Evolutionary conservation across 2,329 filamentous ascomycete genomes (phyloP), one percentile per base, ranked within the genome.

Genomic region (Cladophialophora psammophila): DNA sequence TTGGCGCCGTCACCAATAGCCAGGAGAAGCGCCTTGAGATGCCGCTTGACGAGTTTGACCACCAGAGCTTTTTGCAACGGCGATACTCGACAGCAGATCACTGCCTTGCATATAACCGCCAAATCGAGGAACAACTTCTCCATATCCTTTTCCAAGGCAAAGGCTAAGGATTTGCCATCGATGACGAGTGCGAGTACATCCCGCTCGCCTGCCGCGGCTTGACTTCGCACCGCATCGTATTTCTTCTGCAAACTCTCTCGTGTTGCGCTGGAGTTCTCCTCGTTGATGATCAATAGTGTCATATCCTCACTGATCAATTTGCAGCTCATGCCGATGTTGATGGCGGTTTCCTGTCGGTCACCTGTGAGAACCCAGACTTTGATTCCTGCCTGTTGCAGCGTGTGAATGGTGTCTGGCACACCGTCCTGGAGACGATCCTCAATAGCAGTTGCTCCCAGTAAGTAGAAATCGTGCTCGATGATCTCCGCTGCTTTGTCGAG

Each of bases 251-350:
- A 83, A 74, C 97, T 98, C 75, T 95, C 91, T 59, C 92, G 86
- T 3, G 95, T 98, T 4, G 88, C 91, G 40, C 85, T 83, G 13
- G 93, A 86, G 57, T 83, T 86, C 74, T 98, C 94, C 77, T 99
- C 95, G 75, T 99, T 99, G 75, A 99, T 87, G 73, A 99, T 97
- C 63, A 99, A 83, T 10, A 99, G 86, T 76, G 95, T 97, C 95
- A 99, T 99, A 74, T 99, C 96, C 80, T 99, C 95, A 72, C 93
- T 97, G 68, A 99, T 92, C 58, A 99, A 86, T 81, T 98, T 98
- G 82, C 95, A 99, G 78, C 93, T 97, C 95, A 99, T 99, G 71
- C 96, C 95, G 72, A 99, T 99, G 78, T 99, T 99, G 86, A 99
- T 99, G 64, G 95, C 95, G 34, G 95, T 99, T 80, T 99, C 95